Base-by-base conservation (phyloP, 2,329 filamentous ascomycete species). In the Whalleya microplaca region DNA sequence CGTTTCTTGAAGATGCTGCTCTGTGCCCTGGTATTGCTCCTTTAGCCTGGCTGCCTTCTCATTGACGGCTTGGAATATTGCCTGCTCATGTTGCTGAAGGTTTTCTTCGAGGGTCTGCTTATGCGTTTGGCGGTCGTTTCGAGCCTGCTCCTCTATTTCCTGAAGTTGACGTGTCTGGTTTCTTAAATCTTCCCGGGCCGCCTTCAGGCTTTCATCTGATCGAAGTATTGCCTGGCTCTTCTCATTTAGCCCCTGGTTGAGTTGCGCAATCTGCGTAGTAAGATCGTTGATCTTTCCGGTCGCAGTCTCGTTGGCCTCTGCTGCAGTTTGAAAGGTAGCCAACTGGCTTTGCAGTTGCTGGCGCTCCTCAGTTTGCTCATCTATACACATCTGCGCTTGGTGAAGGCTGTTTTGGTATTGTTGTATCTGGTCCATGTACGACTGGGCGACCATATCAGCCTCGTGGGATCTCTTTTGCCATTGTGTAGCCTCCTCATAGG, bases 41-140 rank as follows among this genome's bases (percentile, higher is more conserved):
- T 66, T 61, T 40, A 73, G 59, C 18, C 64, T 66, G n/a, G 53
- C 46, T n/a, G 68, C 64, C n/a, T 72, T 69, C 55, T 76, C 68
- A 8, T 70, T 69, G 20, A 72, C 73, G 14, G 61, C 57, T 27
- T 71, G 59, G 1, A 69, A 21, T 29, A 64, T 53, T 14, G 72
- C 70, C 27, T 67, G 52, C 1, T 71, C 59, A 20, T 53, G 61
- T 51, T 66, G 44, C 27, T 64, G 48, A 23, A 32, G 16, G 21
- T 23, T 50, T 2, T n/a, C 41, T 14, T 64, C 50, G 14, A 65
- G 53, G 14, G 41, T 45, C 18, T 55, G 40, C 19, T 46, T 20
- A 47, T 66, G 51, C 4, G 56, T 55, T 50, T 63, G 48, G 9
- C 48, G 56, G 18, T 69, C 64, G 29, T 29, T 46, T 4, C 45